Percentiles rank a stretch among this genome's conserved stretches.
Evolutionary conservation across 768 basidiomycete genomes (phyloP).

Genomic region (Rhodotorula taiwanensis): DNA sequence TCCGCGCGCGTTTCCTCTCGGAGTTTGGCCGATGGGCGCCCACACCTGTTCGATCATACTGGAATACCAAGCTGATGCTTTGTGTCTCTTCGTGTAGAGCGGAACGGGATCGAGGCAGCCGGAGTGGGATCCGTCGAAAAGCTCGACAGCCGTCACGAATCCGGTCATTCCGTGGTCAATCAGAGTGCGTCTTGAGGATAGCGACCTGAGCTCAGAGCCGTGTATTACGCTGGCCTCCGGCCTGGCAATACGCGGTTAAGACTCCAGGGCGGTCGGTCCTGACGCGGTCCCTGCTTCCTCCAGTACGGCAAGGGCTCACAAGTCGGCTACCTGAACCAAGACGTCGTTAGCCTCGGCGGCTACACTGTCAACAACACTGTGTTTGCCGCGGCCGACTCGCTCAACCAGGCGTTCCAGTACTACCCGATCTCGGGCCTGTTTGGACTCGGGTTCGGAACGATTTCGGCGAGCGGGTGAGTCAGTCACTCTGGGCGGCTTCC

Average conservation of each 20-base stretch:
- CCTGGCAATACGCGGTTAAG: no score
- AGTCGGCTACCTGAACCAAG: conserved; percentile 11
- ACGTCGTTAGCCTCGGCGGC: conserved; percentile 18
- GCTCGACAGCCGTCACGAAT: background rate
- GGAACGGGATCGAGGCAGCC: background rate
- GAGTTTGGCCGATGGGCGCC: no score
- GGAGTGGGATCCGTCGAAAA: conserved; percentile 1
- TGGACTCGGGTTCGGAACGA: conserved; percentile 36
- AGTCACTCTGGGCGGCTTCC: background rate
- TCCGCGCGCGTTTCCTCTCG: background rate
- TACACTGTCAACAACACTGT: conserved; percentile 10
- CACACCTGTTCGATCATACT: no score
- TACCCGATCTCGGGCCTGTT: conserved; percentile 20
- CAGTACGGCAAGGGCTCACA: conserved; percentile 11
- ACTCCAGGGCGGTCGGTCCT: no score
- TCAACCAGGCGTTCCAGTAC: conserved; percentile 5
- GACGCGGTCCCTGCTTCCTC: background rate
- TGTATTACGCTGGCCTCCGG: no score
- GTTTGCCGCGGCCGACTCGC: conserved; percentile 20
- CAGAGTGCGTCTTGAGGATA: no score
- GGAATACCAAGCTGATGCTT: no score
- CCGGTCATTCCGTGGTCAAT: background rate
- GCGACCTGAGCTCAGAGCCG: no score
- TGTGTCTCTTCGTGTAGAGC: background rate
- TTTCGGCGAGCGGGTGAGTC: conserved; percentile 23